A percentile compares a stretch with the other conserved stretches of the same genome.
Evolutionary conservation across 495 filamentous ascomycete species (phyloP).

Genomic region (Daldinia concentrica): DNA sequence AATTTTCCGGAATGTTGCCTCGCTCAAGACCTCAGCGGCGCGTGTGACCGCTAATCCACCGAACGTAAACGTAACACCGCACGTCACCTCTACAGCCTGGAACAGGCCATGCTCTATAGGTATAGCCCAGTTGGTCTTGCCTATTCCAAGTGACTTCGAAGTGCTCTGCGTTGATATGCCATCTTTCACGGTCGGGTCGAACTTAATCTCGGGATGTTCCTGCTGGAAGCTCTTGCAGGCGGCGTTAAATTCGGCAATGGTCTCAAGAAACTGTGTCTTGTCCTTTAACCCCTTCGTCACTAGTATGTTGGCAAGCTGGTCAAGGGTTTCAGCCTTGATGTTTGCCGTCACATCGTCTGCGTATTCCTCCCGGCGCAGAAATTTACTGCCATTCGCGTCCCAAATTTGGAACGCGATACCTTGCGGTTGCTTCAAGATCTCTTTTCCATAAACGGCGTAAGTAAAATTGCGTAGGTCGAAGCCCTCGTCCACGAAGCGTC

Average conservation of each 20-base stretch:
- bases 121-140: conserved; percentile 72
- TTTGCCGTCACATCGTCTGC: conserved; percentile 61
- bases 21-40: conserved; percentile 57
- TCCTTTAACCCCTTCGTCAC: conserved; percentile 54
- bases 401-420: conserved; percentile 70
- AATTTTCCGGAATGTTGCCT: conserved; percentile 53
- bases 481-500: conserved; percentile 71
- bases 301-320: conserved; percentile 62
- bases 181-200: conserved; percentile 66
- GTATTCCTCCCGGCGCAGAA: conserved; percentile 68
- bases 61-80: conserved; percentile 73
- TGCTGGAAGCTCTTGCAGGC: conserved; percentile 53
- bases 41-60: conserved; percentile 65
- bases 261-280: conserved; percentile 54
- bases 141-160: conserved; percentile 46
- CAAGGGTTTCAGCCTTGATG: conserved; percentile 58
- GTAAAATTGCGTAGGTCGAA: conserved; percentile 70
- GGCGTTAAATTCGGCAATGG: conserved; percentile 62
- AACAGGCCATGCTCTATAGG: conserved; percentile 65
- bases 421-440: conserved; percentile 64
- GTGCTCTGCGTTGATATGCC: conserved; percentile 64
- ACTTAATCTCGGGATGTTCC: conserved; percentile 53
- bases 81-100: conserved; percentile 65
- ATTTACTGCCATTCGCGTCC: conserved; percentile 59
- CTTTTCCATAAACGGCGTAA: conserved; percentile 67